phyloP scores from a whole-genome alignment of 2,329 filamentous ascomycete species.

The Rosellinia necatrix region DNA sequence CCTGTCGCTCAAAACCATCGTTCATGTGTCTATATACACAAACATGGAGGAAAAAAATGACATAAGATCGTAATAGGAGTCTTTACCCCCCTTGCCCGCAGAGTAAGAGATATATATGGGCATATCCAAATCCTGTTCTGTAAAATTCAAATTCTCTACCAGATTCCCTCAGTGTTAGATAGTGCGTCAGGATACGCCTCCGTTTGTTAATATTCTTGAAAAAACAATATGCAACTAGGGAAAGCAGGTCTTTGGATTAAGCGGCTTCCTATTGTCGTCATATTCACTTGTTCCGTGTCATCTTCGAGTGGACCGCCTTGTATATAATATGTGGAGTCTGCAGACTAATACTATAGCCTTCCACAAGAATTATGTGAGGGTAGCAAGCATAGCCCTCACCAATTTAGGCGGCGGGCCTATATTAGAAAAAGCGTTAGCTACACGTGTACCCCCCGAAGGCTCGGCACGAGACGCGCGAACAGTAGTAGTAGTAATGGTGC shows the following conservation, averaged over 20 bases:
- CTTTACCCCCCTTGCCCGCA: background rate
- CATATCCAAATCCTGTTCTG: too few species aligned
- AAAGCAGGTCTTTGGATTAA: background rate
- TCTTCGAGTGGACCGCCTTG: background rate
- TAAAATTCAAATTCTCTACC: too few species aligned
- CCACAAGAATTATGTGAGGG: constrained; percentile 59
- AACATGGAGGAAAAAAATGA: background rate
- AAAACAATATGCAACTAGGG: background rate
- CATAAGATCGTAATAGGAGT: background rate
- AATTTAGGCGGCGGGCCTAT: constrained; percentile 67
- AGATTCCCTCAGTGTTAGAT: too few species aligned
- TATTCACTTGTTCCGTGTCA: background rate
- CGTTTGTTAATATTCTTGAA: too few species aligned
- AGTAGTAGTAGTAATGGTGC: constrained; percentile 36
- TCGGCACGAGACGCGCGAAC: constrained; percentile 12
- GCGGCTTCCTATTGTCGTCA: background rate
- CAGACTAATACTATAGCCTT: background rate
- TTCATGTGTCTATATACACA: background rate
- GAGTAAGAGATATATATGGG: background rate
- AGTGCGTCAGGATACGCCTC: too few species aligned
- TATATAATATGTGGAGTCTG: background rate
- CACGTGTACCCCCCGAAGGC: constrained; percentile 8
- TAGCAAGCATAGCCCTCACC: constrained; percentile 72
- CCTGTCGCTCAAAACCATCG: background rate
- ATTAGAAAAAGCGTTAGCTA: constrained; percentile 24